Evolutionary conservation across 768 basidiomycete genomes (phyloP), one percentile per base, ranked within the genome.

Genomic region (Pleurotus tuber-regium): DNA sequence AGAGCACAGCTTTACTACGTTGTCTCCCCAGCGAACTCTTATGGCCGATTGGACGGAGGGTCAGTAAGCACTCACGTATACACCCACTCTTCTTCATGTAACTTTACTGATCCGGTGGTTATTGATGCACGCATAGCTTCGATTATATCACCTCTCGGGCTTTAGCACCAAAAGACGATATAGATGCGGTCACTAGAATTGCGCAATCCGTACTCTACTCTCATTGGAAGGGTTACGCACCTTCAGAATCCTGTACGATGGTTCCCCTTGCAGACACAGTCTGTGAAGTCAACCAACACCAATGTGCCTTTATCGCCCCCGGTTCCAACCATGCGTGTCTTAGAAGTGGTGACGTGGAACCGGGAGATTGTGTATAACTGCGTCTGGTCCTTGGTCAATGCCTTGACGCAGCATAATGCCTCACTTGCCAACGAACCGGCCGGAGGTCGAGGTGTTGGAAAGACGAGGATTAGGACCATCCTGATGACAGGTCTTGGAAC

Each of bases 321-420:
- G n/a, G 60, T 59, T 36, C 63, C 65, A 4, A 66, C 63, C 8
- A 66, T 66, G 65, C 63, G 65, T 30, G 54, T 57, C 16, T 62
- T 63, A 4, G 59, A 63, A 36, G 46, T 50, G 30, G 57, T 62
- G 25, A 53, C 24, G 1, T 64, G 62, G 65, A 56, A 66, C 46
- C 41, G 51, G 28, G 63, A 66, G 29, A 51, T 66, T 21, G 59
- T 63, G 3, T 64, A 66, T 42, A 63, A 64, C 12, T 53, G 56
- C 46, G 56, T 63, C 48, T 66, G 77, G 53, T 54, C 53, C 3
- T 24, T 54, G 9, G 30, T 54, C 12, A 50, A 50, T 36, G 39
- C 53, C 19, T 31, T 54, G 24, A 50, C 31, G 12, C 49, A 54
- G 11, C 53, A 54, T 40, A 54, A 54, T 23, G n/a, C n/a, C n/a